Evolutionary conservation across 2,329 filamentous ascomycete species (phyloP), one percentile per base, ranked within the genome.

Genomic region (Aspergillus bombycis): DNA sequence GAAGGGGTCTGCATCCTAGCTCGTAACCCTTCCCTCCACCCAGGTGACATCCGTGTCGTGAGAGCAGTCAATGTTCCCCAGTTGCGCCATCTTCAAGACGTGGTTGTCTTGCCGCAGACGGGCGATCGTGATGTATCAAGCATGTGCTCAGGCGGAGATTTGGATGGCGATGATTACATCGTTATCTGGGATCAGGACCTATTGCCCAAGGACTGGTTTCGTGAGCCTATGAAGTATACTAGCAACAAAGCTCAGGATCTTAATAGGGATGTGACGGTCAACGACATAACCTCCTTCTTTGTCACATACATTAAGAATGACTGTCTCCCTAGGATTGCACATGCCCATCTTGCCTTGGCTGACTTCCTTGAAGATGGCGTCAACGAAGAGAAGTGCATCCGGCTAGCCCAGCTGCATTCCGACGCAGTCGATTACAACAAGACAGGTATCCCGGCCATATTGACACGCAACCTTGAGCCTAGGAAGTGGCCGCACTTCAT

Each of bases 161-260:
- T 99, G 0, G 95, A 99, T 73, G 95, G 95, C 0, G 95, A 99
- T 71, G 95, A 99, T 74, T 99, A 93, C 74, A 89, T 98, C 61
- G 88, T 98, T 6, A 90, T 97, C 53, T 99, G 95, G 94, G 94
- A 99, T 68, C 75, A 83, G 26, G 85, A 86, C 16, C 81, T 99
- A 8, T 82, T 96, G 30, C 92, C 92, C 0, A 68, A 77, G 1
- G 79, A 86, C 57, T 92, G 91, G 87, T 92, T 95, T 68, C 82
- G 86, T 38, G 80, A 85, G 0, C 89, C 95, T 0, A 97, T 98
- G 92, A 84, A 91, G 66, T 95, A 93, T 72, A 82, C 83, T 0
- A 81, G 88, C 0, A 82, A 87, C 0, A 81, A 83, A 50, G 86
- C 90, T 0, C 73, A 81, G 14, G 80, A 84, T 23, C 81, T 90